Evolutionary conservation across 768 basidiomycete genomes (phyloP), one percentile per base, ranked within the genome.

Genomic region (Chalciporus piperatus): DNA sequence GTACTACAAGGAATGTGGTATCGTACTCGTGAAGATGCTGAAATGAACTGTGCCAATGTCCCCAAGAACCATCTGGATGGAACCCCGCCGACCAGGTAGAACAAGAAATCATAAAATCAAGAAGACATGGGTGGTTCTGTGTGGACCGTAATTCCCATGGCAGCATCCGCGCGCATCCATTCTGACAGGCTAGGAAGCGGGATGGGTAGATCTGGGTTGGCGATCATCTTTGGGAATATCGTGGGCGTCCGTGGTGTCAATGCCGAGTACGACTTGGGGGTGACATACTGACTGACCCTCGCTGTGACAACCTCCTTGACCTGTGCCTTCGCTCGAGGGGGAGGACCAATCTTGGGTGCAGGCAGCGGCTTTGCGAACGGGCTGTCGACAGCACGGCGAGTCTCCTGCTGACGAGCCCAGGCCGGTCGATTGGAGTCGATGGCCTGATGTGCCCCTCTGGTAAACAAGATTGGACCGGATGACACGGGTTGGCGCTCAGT

Each of bases 191-290:
- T 68, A 25, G 81, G 77, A 51, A 76, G 72, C 9, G 81, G 79
- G 45, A 86, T 79, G 6, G 84, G 83, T 54, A 74, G 59, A 64
- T 87, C 78, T 40, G 78, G 70, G 58, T 86, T 68, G 6, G 64
- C 60, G 32, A 76, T 68, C 42, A 59, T 63, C 43, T 65, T 67
- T 19, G 78, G 76, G 65, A 82, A 80, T 17, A 68, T 54, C 1
- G 55, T 55, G 1, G 55, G 50, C 9, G 60, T 56, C 5, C 28
- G 50, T 14, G 58, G 57, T 13, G 50, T 56, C 51, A 48, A 47
- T 3, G 48, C 50, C 60, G 50, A 59, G 47, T 19, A 52, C 32
- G 41, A 60, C 39, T 37, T 50, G 35, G 52, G 3, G 7, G 2
- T 5, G 27, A 27, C 27, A 1, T 27, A 9, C 9, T 27, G 27